Conservation (phyloP, 495 filamentous ascomycete genomes). For the Clohesyomyces aquaticus region DNA sequence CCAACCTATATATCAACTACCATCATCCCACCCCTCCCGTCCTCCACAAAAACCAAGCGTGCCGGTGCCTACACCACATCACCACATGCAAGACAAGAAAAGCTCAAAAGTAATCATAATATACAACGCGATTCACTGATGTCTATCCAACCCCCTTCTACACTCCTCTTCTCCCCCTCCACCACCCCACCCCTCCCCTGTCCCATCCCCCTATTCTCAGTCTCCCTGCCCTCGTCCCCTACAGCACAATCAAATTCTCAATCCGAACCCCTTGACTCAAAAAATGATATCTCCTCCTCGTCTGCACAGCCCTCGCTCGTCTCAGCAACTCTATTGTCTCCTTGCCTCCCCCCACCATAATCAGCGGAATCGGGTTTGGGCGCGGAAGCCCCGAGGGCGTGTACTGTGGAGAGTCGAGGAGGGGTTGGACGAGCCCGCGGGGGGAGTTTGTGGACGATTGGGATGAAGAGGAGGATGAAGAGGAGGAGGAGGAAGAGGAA, state of each 20-base stretch:
- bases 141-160: too few relatives aligned
- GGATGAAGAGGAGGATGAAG: not conserved
- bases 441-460: not conserved
- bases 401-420: conserved; percentile 74
- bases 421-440: conserved; percentile 62
- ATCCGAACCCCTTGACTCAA: conserved; percentile 80
- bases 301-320: conserved; percentile 64
- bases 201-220: too few relatives aligned
- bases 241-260: conserved; percentile 76
- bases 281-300: conserved; percentile 78
- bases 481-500: not conserved
- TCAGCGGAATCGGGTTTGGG: conserved; percentile 75
- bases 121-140: too few relatives aligned
- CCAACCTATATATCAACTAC: too few relatives aligned
- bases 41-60: too few relatives aligned
- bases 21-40: too few relatives aligned
- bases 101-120: too few relatives aligned
- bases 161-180: too few relatives aligned
- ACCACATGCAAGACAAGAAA: too few relatives aligned
- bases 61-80: too few relatives aligned
- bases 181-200: too few relatives aligned
- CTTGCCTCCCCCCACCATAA: conserved; percentile 81
- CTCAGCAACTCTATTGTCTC: conserved; percentile 65
- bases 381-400: conserved; percentile 73
- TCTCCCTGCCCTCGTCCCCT: too few relatives aligned